Percentiles rank a stretch among this genome's conserved stretches.
Conservation (phyloP, 306 rosid genomes). For the Sphenostylis stenocarpa region DNA sequence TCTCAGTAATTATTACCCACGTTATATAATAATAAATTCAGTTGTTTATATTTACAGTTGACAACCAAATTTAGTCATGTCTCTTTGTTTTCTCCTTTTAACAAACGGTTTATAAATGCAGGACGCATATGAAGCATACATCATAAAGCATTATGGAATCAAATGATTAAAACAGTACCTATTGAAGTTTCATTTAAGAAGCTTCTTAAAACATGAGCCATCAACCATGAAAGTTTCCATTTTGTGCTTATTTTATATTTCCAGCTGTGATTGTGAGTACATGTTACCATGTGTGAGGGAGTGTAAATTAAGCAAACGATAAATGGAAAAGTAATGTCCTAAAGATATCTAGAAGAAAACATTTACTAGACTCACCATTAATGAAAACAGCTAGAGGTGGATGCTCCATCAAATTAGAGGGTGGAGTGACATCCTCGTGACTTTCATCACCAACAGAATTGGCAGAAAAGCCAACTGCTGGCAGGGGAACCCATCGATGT, state of each 20-base stretch:
- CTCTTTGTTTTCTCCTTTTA: neutral
- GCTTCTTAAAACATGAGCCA: constrained; percentile 7
- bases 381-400: constrained; percentile 99
- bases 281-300: neutral
- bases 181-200: neutral
- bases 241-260: neutral
- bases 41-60: neutral
- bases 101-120: constrained; percentile 1
- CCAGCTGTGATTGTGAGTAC: neutral
- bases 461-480: constrained; percentile 81
- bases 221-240: constrained; percentile 12
- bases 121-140: constrained; percentile 5
- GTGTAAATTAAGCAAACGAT: neutral
- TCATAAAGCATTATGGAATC: constrained; percentile 3
- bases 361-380: constrained; percentile 62
- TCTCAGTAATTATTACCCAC: neutral
- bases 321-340: constrained; percentile 22
- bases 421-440: constrained; percentile 91
- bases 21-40: neutral
- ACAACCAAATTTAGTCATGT: neutral
- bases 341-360: constrained; percentile 23
- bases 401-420: constrained; percentile 94
- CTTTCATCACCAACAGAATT: constrained; percentile 62
- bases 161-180: neutral
- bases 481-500: constrained; percentile 99